Percentiles rank a stretch among this genome's conserved stretches.
Conservation (phyloP, 352 stramenopile genomes). For the Globisporangium recalcitrans region DNA sequence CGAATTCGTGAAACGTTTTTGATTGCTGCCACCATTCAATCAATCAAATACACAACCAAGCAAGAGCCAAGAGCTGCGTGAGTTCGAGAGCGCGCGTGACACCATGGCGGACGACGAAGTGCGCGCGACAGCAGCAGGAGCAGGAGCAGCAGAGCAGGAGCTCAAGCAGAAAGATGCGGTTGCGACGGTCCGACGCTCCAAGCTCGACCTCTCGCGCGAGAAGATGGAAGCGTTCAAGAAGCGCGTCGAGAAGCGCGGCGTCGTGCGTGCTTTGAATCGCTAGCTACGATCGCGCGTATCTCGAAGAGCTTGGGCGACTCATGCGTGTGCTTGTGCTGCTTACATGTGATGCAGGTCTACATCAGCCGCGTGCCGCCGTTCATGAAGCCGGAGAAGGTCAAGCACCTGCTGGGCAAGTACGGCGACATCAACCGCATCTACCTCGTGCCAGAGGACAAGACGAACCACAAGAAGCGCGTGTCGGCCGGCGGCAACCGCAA, state of each 20-base stretch:
- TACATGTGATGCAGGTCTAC: slow-evolving; percentile 64
- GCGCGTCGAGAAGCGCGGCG: slow-evolving; percentile 39
- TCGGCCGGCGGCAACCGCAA: slow-evolving; percentile 88
- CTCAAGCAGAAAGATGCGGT: not conserved
- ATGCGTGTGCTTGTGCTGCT: not conserved
- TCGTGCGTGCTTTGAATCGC: slow-evolving; percentile 23
- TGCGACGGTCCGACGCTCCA: slow-evolving; percentile 1
- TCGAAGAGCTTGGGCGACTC: not conserved
- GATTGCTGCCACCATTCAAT: slow-evolving; percentile 9
- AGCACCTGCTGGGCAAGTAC: slow-evolving; percentile 89
- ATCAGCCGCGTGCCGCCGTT: slow-evolving; percentile 94
- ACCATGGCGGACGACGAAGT: slow-evolving; percentile 9
- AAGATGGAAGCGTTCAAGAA: slow-evolving; percentile 56
- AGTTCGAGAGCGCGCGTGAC: no score
- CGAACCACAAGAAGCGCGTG: slow-evolving; percentile 86
- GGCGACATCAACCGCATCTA: slow-evolving; percentile 94
- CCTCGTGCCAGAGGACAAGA: slow-evolving; percentile 95
- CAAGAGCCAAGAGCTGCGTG: not conserved
- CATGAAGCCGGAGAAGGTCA: slow-evolving; percentile 96
- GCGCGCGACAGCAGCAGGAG: slow-evolving; percentile 2
- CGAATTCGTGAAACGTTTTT: slow-evolving; percentile 7
- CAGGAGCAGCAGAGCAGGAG: not conserved
- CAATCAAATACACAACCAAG: not conserved
- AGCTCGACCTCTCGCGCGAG: slow-evolving; percentile 18
- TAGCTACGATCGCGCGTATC: not conserved